Evolutionary conservation across 352 stramenopile genomes (phyloP).

Genomic region (Globisporangium irregulare): DNA sequence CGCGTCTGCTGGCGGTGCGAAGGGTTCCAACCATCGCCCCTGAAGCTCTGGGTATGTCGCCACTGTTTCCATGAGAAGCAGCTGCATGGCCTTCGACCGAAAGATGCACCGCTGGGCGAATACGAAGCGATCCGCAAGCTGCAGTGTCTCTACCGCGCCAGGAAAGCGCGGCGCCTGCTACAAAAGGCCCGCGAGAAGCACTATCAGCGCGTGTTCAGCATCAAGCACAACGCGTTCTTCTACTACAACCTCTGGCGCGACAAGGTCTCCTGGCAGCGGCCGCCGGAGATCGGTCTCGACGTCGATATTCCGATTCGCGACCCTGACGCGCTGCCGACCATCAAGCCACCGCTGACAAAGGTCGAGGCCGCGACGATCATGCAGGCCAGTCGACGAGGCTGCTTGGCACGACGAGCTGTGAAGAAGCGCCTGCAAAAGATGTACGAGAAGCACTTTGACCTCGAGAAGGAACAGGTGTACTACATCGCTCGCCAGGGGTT

Average conservation of each 20-base stretch:
- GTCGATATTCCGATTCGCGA: slow-evolving; percentile 71
- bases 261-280: slow-evolving; percentile 47
- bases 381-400: slow-evolving; percentile 37
- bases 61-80: slow-evolving; percentile 72
- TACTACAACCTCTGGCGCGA: slow-evolving; percentile 71
- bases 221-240: slow-evolving; percentile 73
- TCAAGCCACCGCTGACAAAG: slow-evolving; percentile 48
- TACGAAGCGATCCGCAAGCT: slow-evolving; percentile 78
- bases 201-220: slow-evolving; percentile 75
- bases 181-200: slow-evolving; percentile 54
- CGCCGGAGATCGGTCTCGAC: slow-evolving; percentile 31
- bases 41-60: slow-evolving; percentile 68
- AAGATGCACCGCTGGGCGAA: slow-evolving; percentile 43
- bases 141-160: slow-evolving; percentile 62
- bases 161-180: slow-evolving; percentile 43
- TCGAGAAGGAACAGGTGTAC: slow-evolving; percentile 52
- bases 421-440: slow-evolving; percentile 25
- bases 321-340: slow-evolving; percentile 46
- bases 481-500: slow-evolving; percentile 30
- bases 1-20: slow-evolving; percentile 75
- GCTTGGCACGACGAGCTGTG: slow-evolving; percentile 27
- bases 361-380: slow-evolving; percentile 48
- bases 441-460: slow-evolving; percentile 74
- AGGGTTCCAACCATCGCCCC: slow-evolving; percentile 63
- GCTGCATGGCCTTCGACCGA: slow-evolving; percentile 46